Evolutionary conservation across 2,329 filamentous ascomycete species (phyloP).

Genomic region (Dactylonectria estremocensis): DNA sequence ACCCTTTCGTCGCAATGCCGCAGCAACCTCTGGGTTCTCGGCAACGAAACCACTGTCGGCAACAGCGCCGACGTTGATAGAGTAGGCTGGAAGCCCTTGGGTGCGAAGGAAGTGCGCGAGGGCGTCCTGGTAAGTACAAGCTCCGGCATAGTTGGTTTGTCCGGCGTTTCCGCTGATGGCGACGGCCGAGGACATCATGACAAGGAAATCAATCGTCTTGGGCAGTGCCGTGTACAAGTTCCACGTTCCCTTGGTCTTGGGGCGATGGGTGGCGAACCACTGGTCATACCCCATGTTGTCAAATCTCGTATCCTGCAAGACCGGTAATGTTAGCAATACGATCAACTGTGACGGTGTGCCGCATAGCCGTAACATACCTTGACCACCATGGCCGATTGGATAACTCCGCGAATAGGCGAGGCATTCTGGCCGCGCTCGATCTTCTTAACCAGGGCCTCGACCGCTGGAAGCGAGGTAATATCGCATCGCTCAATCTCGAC

Average conservation of each 20-base stretch:
- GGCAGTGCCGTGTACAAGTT: slow-evolving; percentile 57
- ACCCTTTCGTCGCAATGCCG: slow-evolving; percentile 31
- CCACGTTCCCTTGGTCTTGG: slow-evolving; percentile 61
- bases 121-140: slow-evolving; percentile 55
- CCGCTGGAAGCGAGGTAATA: slow-evolving; percentile 3
- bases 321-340: neutral
- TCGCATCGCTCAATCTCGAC: slow-evolving; percentile 20
- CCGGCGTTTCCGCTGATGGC: slow-evolving; percentile 53
- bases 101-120: slow-evolving; percentile 47
- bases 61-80: slow-evolving; percentile 46
- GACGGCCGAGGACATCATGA: slow-evolving; percentile 56
- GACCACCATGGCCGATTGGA: slow-evolving; percentile 58
- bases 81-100: slow-evolving; percentile 32
- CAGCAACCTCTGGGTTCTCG: slow-evolving; percentile 40
- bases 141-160: slow-evolving; percentile 52
- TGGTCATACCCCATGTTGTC: slow-evolving; percentile 55
- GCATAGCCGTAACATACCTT: slow-evolving; percentile 8
- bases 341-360: neutral
- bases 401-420: slow-evolving; percentile 56
- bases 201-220: slow-evolving; percentile 57
- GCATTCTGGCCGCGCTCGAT: slow-evolving; percentile 5
- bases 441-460: slow-evolving; percentile 14
- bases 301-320: slow-evolving; percentile 53
- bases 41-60: slow-evolving; percentile 43
- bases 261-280: slow-evolving; percentile 54